Evolutionary conservation across 768 basidiomycete species (phyloP), one percentile per base, ranked within the genome.

Genomic region (Serendipita vermifera): DNA sequence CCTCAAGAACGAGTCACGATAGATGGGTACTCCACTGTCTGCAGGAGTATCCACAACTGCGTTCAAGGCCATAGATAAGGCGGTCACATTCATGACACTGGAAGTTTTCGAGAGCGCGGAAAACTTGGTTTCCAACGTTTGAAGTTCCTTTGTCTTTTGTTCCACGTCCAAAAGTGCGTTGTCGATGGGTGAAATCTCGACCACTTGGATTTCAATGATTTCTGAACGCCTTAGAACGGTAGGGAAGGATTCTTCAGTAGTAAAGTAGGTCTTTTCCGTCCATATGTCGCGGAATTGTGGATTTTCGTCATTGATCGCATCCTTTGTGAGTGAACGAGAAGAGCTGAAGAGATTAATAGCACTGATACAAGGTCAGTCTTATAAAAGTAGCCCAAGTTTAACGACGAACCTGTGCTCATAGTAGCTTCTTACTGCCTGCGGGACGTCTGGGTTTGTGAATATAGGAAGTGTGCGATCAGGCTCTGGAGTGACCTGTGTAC

Each of bases 221-320:
- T 96, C 92, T 1, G 89, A 91, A 22, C 94, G 80, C 31, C 87
- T 81, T 33, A 97, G 77, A 2, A 97, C 86, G 0, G 91, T 92
- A 0, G 94, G 94, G 70, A 93, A 92, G 3, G 80, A 76, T 62
- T 90, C 86, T 67, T 92, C 88, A 0, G 88, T 91, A 2, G 82
- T 86, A 65, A 80, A 84, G 63, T 79, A 82, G 0, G 86, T 89
- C 72, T 94, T 97, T 66, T 96, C 92, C 0, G 83, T 69, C 91
- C 91, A 96, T 1, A 77, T 67, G 66, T 88, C 85, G 11, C 43
- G n/a, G 24, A 60, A 54, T 38, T 40, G 56, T 15, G 54, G 35
- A 33, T 58, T 53, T 65, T 87, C 83, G 27, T 70, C 72, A 14
- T 54, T 40, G n/a, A 51, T 31, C 9, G 15, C 5, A 15, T 51